These are phyloP conservation scores for Pythium folliculosum DNA, from an alignment of 352 stramenopile species.

Conservation along the genomic window DNA sequence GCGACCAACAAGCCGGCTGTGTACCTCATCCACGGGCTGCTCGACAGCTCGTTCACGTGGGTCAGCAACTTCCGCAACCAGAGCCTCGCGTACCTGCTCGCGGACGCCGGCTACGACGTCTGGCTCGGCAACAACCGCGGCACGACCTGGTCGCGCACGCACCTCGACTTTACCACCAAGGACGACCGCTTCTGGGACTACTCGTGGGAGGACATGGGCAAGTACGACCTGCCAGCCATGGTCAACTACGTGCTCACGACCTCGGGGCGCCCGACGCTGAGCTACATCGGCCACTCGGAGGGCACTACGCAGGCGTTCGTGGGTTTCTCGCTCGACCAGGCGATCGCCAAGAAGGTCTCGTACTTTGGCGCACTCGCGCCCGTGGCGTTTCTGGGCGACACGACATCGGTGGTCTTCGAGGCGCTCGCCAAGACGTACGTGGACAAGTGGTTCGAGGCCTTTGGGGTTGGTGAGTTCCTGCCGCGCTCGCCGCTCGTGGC, in stretches of 20 bases:
- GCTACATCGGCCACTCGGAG: slow-evolving; percentile 65
- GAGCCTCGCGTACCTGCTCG: slow-evolving; percentile 58
- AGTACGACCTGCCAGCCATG: slow-evolving; percentile 61
- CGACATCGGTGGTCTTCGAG: slow-evolving; percentile 46
- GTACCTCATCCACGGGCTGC: slow-evolving; percentile 54
- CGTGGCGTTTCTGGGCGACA: slow-evolving; percentile 44
- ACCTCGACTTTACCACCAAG: slow-evolving; percentile 44
- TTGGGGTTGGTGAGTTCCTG: slow-evolving; percentile 54
- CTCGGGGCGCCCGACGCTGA: slow-evolving; percentile 41
- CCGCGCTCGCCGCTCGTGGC: too few relatives aligned
- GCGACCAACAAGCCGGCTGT: slow-evolving; percentile 48
- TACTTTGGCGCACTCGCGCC: slow-evolving; percentile 64
- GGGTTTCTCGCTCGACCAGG: slow-evolving; percentile 55
- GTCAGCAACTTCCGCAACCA: slow-evolving; percentile 64
- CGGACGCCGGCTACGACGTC: slow-evolving; percentile 61
- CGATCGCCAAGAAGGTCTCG: slow-evolving; percentile 57
- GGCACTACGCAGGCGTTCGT: slow-evolving; percentile 67
- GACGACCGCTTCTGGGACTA: slow-evolving; percentile 59
- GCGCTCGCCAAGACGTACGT: slow-evolving; percentile 49
- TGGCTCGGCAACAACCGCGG: slow-evolving; percentile 69
- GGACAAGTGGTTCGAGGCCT: slow-evolving; percentile 42
- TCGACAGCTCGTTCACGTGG: slow-evolving; percentile 66
- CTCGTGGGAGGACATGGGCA: slow-evolving; percentile 56
- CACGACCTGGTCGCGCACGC: slow-evolving; percentile 56
- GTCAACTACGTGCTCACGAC: slow-evolving; percentile 46